Evolutionary conservation across 495 filamentous ascomycete species (phyloP).

Genomic region (Aspergillus sparsus): DNA sequence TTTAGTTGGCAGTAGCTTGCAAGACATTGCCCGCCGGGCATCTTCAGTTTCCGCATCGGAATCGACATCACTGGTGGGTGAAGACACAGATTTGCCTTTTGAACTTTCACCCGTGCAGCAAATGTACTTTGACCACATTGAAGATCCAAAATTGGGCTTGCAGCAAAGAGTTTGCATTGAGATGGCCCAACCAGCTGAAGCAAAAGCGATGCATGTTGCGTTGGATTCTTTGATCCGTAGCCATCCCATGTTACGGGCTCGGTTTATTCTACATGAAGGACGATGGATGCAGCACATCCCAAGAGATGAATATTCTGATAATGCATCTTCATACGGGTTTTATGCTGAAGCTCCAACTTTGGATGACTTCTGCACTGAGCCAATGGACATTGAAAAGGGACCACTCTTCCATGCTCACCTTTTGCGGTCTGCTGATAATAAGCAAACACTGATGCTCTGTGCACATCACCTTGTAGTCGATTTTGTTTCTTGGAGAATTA

Average conservation of each 20-base stretch:
- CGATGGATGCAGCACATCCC: slow-evolving; percentile 7
- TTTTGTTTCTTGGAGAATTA: slow-evolving; percentile 13
- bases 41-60: not conserved
- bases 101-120: slow-evolving; percentile 9
- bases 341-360: not conserved
- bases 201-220: not conserved
- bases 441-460: slow-evolving; percentile 9
- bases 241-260: slow-evolving; percentile 6
- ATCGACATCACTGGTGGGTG: not conserved
- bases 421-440: not conserved
- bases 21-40: slow-evolving; percentile 1
- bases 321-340: not conserved
- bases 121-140: slow-evolving; percentile 14
- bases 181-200: not conserved
- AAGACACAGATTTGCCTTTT: slow-evolving; percentile 6
- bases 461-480: slow-evolving; percentile 13
- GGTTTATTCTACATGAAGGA: not conserved
- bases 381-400: slow-evolving; percentile 11
- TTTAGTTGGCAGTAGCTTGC: not conserved
- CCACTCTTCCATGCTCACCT: slow-evolving; percentile 11
- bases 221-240: not conserved
- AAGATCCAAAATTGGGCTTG: slow-evolving; percentile 4
- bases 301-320: not conserved
- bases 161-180: slow-evolving; percentile 11
- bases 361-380: slow-evolving; percentile 6